Evolutionary conservation across 2,329 filamentous ascomycete genomes (phyloP), one percentile per base, ranked within the genome.

Genomic region (Zelopaecilomyces penicillatus): DNA sequence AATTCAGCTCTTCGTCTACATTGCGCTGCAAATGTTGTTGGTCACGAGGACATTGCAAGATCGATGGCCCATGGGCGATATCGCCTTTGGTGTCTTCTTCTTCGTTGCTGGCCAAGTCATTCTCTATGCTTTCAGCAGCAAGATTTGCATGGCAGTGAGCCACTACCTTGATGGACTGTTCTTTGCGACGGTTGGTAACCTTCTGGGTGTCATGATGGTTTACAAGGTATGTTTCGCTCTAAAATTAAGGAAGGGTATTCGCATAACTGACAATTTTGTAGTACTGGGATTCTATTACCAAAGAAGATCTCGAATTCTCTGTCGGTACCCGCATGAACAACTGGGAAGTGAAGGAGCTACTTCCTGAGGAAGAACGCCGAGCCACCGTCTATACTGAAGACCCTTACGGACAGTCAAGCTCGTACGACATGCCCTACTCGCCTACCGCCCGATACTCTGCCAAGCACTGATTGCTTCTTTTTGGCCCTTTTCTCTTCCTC

Each of bases 251-350:
- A 19, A 19, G 5, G 28, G 29, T 5, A 10, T 46, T 39, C 28
- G 44, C 52, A 49, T 53, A 33, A 41, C 37, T 49, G 19, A 41
- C 37, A 9, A n/a, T 5, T n/a, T n/a, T 46, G 43, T 55, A 93
- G 89, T 98, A 95, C 73, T 98, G 93, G 93, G 93, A 98, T 62
- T 96, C 90, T 11, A 98, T 98, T 65, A 98, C 93, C 26, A 89
- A 87, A 61, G 93, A 98, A 68, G 93, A 98, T 64, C 83, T 98
- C 53, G 93, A 98, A 64, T 98, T 98, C 67, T 95, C 89, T 3
- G 93, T 98, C 41, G 91, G 91, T 52, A 88, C 88, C 47, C 87
- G 91, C 64, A 85, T 87, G 68, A 94, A 95, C 70, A 96, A 93
- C 65, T 98, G 93, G 93, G 93, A 98, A 62, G 85, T 97, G 61